Percentiles rank a stretch among this genome's conserved stretches.
Conservation (phyloP, 345 rosid species). For the Corchorus olitorius region DNA sequence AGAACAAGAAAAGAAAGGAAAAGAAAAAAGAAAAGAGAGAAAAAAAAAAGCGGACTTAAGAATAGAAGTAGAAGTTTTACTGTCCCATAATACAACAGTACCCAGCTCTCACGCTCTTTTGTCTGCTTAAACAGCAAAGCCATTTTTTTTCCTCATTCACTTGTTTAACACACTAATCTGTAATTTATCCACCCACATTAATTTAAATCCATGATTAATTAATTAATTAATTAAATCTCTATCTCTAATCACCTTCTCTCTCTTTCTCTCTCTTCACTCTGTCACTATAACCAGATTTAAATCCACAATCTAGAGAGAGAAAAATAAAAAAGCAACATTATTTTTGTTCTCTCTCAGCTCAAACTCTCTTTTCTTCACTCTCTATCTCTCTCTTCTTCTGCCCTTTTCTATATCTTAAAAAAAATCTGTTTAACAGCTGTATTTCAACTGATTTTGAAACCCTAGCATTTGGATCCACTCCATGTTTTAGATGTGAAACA, state of each 20-base stretch:
- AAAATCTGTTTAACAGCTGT: slow-evolving; percentile 18
- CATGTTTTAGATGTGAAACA: slow-evolving; percentile 10
- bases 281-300: slow-evolving; percentile 18
- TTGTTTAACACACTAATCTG: background rate
- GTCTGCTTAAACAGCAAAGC: slow-evolving; percentile 10
- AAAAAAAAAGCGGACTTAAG: background rate
- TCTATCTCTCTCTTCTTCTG: background rate
- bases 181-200: background rate
- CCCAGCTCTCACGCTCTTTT: background rate
- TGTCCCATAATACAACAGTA: background rate
- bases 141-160: background rate
- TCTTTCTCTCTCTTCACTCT: slow-evolving; percentile 3
- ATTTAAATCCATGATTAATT: slow-evolving; percentile 15
- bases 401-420: background rate
- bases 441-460: slow-evolving; percentile 23
- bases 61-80: background rate
- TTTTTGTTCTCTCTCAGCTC: slow-evolving; percentile 5
- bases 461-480: slow-evolving; percentile 32
- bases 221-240: background rate
- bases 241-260: slow-evolving; percentile 6
- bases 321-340: background rate
- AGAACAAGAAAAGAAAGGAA: background rate
- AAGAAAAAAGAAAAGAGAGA: background rate
- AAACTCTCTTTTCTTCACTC: slow-evolving; percentile 4
- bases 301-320: slow-evolving; percentile 19